These are phyloP conservation scores for Erucastrum elatum DNA, from an alignment of 345 rosid genomes.

Conservation along the genomic window DNA sequence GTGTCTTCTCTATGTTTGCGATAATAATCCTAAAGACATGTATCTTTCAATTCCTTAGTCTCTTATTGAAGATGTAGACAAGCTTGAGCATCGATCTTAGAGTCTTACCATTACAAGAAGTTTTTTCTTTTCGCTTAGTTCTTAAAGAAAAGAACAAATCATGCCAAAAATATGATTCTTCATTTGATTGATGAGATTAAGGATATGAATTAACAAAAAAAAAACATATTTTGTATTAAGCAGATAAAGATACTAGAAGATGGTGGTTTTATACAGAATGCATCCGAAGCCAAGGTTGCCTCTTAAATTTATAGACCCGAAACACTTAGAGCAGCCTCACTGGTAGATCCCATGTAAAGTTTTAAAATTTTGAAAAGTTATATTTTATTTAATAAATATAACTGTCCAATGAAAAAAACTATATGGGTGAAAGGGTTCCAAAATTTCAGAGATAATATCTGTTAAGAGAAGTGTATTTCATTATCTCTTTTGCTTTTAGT, in stretches of 20 bases:
- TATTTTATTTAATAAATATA: no score
- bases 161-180: not conserved
- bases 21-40: not conserved
- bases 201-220: not conserved
- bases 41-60: not conserved
- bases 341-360: no score
- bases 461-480: no score
- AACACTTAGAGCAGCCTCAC: not conserved
- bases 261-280: not conserved
- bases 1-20: not conserved
- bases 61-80: not conserved
- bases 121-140: not conserved
- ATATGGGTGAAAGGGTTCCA: no score
- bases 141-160: not conserved
- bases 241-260: not conserved
- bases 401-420: no score
- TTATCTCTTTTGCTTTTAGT: no score
- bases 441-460: no score
- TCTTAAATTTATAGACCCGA: not conserved
- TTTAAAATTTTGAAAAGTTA: no score
- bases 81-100: not conserved
- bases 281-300: not conserved
- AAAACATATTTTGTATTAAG: not conserved
- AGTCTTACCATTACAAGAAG: not conserved
- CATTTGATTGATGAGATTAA: conserved; percentile 13